These are phyloP conservation scores for Blepharisma japonicum DNA, from an alignment of 73 alveolate genomes.

Conservation along the genomic window DNA sequence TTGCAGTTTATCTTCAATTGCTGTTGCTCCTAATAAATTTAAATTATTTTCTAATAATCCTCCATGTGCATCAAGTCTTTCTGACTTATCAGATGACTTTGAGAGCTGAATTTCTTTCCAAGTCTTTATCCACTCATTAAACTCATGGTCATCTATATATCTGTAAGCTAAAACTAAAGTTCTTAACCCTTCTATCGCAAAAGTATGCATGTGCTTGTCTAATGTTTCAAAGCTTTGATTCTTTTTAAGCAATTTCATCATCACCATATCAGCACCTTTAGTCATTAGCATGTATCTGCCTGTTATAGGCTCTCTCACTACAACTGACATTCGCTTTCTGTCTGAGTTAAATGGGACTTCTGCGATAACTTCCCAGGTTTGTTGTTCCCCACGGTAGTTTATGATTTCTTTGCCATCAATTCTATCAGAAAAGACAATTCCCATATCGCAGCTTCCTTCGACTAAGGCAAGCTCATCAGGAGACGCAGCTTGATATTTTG, in stretches of 20 bases:
- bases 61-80: slow-evolving; percentile 38
- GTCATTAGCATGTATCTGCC: slow-evolving; percentile 47
- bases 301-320: slow-evolving; percentile 48
- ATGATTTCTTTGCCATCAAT: slow-evolving; percentile 32
- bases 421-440: slow-evolving; percentile 58
- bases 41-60: slow-evolving; percentile 57
- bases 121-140: slow-evolving; percentile 47
- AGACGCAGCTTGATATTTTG: slow-evolving; percentile 70
- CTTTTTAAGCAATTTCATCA: slow-evolving; percentile 45
- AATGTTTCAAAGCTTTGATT: slow-evolving; percentile 52
- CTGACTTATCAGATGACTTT: slow-evolving; percentile 60
- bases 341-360: slow-evolving; percentile 67
- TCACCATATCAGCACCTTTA: slow-evolving; percentile 80
- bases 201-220: slow-evolving; percentile 50
- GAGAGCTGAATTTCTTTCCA: slow-evolving; percentile 42
- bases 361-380: slow-evolving; percentile 46
- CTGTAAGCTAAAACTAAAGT: slow-evolving; percentile 73
- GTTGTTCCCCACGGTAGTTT: slow-evolving; percentile 35
- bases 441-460: slow-evolving; percentile 71
- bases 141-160: slow-evolving; percentile 62
- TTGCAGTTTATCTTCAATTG: slow-evolving; percentile 70
- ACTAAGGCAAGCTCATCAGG: slow-evolving; percentile 94
- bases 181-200: slow-evolving; percentile 71
- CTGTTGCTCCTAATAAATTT: slow-evolving; percentile 65
- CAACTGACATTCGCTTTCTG: slow-evolving; percentile 83